Evolutionary conservation across 108 stramenopile genomes (phyloP).

Genomic region (Epithemia pelagica): DNA sequence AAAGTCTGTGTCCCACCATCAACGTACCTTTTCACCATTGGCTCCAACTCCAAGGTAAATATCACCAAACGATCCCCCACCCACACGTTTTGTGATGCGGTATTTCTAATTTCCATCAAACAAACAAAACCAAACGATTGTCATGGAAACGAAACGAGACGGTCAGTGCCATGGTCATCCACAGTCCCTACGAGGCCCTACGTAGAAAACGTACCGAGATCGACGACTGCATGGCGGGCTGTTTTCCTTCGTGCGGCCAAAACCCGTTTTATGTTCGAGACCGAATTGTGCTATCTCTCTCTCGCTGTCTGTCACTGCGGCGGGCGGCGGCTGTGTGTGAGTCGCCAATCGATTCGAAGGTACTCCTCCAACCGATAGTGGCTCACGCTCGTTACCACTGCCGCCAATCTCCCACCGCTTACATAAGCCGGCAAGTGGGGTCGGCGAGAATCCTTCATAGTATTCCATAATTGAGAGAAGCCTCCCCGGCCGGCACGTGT

Average conservation of each 20-base stretch:
- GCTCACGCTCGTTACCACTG: not conserved
- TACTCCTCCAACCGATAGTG: not conserved
- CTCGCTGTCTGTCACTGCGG: no score
- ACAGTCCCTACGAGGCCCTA: conserved; percentile 5
- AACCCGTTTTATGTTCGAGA: not conserved
- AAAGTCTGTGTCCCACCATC: no score
- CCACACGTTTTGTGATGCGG: conserved; percentile 97
- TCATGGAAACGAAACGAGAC: not conserved
- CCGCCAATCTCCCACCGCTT: not conserved
- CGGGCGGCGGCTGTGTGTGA: not conserved
- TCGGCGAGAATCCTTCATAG: not conserved
- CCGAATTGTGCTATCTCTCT: no score
- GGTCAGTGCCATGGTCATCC: not conserved
- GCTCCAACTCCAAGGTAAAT: conserved; percentile 91
- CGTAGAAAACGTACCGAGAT: conserved; percentile 32
- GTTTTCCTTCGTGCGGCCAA: not conserved
- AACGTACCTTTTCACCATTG: conserved; percentile 72
- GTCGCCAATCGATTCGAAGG: not conserved
- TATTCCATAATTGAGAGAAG: not conserved
- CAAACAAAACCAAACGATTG: not conserved
- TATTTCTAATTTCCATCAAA: conserved; percentile 55
- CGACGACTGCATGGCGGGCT: conserved; percentile 34
- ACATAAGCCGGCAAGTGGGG: not conserved
- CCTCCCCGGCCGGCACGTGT: not conserved
- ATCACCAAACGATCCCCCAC: conserved; percentile 99